Base-by-base conservation (phyloP, 352 stramenopile genomes). In the Phytophthora citrophthora region DNA sequence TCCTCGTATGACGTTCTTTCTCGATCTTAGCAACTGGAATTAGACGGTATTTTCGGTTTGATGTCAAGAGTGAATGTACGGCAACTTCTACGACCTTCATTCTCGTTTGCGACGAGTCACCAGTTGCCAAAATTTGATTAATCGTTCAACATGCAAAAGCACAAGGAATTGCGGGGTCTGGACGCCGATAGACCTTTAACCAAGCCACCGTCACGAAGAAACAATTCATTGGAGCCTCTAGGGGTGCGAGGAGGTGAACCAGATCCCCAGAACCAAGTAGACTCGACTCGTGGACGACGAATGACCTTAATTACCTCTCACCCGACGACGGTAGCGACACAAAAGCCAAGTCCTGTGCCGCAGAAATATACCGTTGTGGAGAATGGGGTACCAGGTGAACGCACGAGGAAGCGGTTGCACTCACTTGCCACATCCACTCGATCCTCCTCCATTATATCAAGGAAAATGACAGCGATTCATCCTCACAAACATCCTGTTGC, bases 1-100 rank as follows among this genome's bases (percentile, higher is more conserved):
- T 63, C 12, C 26, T 32, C 23, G 18, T 15, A 23, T 45, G 32
- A 9, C 15, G 41, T 38, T 36, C 53, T 66, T 60, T 66, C 41
- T 66, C 41, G n/a, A 47, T 70, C 8, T 18, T 41, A 20, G 13
- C n/a, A 54, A 44, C 4, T 7, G 6, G 26, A 29, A 61, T 60
- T 54, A 70, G 40, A 51, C 7, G 43, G 27, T 23, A 34, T 43
- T 54, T 53, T 38, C 49, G 51, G 10, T 58, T 63, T 54, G 20
- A 38, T 44, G 39, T 27, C n/a, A 51, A 48, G 47, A 69, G 46
- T 64, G 58, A 27, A 43, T 52, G 45, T 60, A 56, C 9, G 3
- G 40, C 56, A 69, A 61, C 59, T 69, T 61, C 20, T 16, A 72
- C 18, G 59, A 73, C 59, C 23, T 60, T 57, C 53, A 73, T 27